These are phyloP conservation scores for Termitomyces sp. DNA, from an alignment of 768 basidiomycete species.

Conservation along the genomic window DNA sequence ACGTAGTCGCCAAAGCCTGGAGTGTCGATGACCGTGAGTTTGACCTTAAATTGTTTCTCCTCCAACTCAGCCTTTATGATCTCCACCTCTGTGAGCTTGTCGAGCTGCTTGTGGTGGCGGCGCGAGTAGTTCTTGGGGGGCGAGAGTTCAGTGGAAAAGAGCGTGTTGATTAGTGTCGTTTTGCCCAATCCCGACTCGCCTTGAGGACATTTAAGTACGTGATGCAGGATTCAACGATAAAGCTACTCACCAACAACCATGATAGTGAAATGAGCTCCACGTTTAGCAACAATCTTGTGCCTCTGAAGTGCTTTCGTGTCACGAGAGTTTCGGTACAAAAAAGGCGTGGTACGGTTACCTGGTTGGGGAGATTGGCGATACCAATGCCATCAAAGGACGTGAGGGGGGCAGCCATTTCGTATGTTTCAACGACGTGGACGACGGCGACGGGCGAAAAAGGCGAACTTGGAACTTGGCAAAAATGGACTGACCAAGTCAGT, in stretches of 20 bases:
- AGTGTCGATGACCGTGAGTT: conserved; percentile 97
- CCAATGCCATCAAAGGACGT: conserved; percentile 76
- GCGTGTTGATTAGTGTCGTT: conserved; percentile 97
- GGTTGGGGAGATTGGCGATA: conserved; percentile 97
- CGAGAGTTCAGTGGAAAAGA: conserved; percentile 97
- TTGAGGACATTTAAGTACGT: conserved; percentile 24
- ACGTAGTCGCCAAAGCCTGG: conserved; percentile 99
- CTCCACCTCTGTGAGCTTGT: conserved; percentile 98
- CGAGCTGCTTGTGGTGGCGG: conserved; percentile 93
- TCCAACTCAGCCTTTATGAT: conserved; percentile 99
- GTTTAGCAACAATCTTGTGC: conserved; percentile 99
- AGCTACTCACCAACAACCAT: conserved; percentile 90
- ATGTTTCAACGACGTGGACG: conserved; percentile 21
- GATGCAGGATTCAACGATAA: background rate
- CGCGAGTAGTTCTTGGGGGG: conserved; percentile 84
- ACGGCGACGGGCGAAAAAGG: conserved; percentile 18
- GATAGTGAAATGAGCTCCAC: conserved; percentile 95
- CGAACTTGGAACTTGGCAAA: conserved; percentile 20
- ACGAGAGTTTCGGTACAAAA: conserved; percentile 8
- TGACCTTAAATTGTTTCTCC: conserved; percentile 99
- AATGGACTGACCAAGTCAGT: conserved; percentile 34
- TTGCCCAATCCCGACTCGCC: conserved; percentile 98
- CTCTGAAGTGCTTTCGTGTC: conserved; percentile 52
- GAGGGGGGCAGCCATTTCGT: conserved; percentile 40
- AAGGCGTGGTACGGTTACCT: conserved; percentile 49